Conservation (phyloP, 2,329 filamentous ascomycete genomes). For the Cladosporium sp. region DNA sequence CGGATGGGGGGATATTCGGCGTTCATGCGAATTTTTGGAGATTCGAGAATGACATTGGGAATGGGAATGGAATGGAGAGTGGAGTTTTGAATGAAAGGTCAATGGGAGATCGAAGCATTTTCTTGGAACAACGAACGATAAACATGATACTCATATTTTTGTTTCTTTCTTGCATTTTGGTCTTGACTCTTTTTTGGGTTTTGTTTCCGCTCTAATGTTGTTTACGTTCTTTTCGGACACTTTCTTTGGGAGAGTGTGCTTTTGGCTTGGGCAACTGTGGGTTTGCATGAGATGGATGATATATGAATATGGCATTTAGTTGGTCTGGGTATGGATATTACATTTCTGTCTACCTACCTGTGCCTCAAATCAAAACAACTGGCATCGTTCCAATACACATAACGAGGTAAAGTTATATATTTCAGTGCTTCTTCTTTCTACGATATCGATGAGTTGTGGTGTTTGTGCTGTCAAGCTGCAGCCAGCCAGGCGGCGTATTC, state of each 20-base stretch:
- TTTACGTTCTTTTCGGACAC: background rate
- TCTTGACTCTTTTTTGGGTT: too few relatives aligned
- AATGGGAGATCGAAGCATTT: background rate
- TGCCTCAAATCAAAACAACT: too few relatives aligned
- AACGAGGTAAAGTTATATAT: background rate
- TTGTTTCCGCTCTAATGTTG: background rate
- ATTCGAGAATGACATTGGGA: background rate
- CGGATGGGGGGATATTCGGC: background rate
- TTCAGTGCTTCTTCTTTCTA: background rate
- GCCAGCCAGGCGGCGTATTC: too few relatives aligned
- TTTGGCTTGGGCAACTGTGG: background rate
- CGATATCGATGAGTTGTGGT: background rate
- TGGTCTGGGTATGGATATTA: background rate
- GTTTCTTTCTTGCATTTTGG: background rate
- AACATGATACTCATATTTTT: conserved; percentile 13
- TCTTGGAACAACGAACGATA: conserved; percentile 5
- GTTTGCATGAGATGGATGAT: background rate
- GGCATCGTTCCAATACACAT: background rate
- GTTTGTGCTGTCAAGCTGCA: background rate
- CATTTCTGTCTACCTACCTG: too few relatives aligned
- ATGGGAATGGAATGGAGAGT: background rate
- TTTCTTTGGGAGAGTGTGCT: background rate
- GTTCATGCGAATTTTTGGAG: background rate
- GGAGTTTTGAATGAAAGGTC: background rate
- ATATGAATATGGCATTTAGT: background rate